Percentiles rank a stretch among this genome's conserved stretches.
Evolutionary conservation across 805 yeast genomes (phyloP).

Genomic region (Candida insectalens): DNA sequence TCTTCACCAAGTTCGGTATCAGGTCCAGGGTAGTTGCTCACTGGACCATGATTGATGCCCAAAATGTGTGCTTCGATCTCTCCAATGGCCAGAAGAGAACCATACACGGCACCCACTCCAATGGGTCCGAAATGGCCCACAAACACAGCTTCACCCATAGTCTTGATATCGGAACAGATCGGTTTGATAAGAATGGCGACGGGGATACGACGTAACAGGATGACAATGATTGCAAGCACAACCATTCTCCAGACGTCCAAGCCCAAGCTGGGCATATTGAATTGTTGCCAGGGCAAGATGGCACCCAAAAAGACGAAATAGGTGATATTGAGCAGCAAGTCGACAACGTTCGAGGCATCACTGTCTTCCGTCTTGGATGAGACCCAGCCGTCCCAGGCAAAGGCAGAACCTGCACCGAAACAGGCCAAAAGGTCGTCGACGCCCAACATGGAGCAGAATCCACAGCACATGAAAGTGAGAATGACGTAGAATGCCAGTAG

Average conservation of each 20-base stretch:
- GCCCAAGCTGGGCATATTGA: constrained; percentile 35
- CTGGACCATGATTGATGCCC: constrained; percentile 22
- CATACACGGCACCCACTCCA: constrained; percentile 33
- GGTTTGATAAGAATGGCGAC: constrained; percentile 47
- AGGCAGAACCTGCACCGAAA: constrained; percentile 60
- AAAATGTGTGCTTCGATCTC: constrained; percentile 26
- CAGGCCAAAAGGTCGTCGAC: constrained; percentile 63
- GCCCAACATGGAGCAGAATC: constrained; percentile 55
- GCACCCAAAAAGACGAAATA: constrained; percentile 62
- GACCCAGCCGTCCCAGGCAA: constrained; percentile 58
- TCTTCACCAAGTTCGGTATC: constrained; percentile 3
- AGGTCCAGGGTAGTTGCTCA: constrained; percentile 15
- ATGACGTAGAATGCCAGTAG: constrained; percentile 42
- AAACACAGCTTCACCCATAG: constrained; percentile 57
- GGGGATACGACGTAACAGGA: constrained; percentile 42
- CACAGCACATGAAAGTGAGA: constrained; percentile 42
- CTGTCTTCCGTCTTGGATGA: constrained; percentile 29
- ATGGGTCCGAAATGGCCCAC: constrained; percentile 72
- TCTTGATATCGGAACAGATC: constrained; percentile 45
- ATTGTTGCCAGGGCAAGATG: constrained; percentile 56
- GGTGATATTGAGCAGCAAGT: constrained; percentile 49
- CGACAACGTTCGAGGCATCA: constrained; percentile 52
- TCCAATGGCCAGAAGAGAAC: constrained; percentile 20
- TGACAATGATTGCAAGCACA: constrained; percentile 38
- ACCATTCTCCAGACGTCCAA: constrained; percentile 41